Base-by-base conservation (phyloP, 2,329 filamentous ascomycete species). In the Fonsecaea pedrosoi region DNA sequence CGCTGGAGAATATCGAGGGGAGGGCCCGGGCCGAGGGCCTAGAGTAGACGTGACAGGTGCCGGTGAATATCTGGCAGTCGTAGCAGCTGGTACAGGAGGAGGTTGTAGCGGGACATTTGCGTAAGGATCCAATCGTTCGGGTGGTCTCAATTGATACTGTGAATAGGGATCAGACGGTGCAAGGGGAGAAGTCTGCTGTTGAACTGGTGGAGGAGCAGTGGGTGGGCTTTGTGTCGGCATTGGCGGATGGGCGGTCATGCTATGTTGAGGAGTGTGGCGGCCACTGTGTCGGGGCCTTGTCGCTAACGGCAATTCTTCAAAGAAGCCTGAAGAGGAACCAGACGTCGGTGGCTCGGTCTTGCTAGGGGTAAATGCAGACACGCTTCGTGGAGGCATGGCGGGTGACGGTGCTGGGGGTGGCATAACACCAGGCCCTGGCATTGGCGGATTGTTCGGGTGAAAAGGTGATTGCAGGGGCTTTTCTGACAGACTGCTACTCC, bases 271-370 rank as follows among this genome's bases (percentile, higher is more conserved):
- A 50, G 77, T 76, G 70, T 81, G 80, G 64, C 80, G 77, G 5
- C 79, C 80, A 30, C 84, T 82, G 18, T 87, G 86, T 32, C 89
- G 85, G n/a, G 87, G 84, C 74, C 84, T 89, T 3, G 85, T 78
- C 1, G 84, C 78, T 60, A 90, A 77, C 0, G 91, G 91, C 25
- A 94, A 81, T 62, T 94, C 91, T 77, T 94, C 91, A 71, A 93
- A 94, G 76, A 94, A 94, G 71, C 85, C 87, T 67, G 75, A 73
- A 42, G 74, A 61, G 34, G 64, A 74, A 62, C 55, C 72, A 69
- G 57, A 60, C 54, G 57, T 73, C 58, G 68, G 48, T 30, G 60
- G 45, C 35, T 60, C 59, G 54, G 68, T 48, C 53, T 65, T 54
- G n/a, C 60, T 35, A 30, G 62, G 34, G 30, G 59, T 32, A 35